Evolutionary conservation across 129 eudicot species (phyloP), one percentile per base, ranked within the genome.

Genomic region (Deinandra increscens): DNA sequence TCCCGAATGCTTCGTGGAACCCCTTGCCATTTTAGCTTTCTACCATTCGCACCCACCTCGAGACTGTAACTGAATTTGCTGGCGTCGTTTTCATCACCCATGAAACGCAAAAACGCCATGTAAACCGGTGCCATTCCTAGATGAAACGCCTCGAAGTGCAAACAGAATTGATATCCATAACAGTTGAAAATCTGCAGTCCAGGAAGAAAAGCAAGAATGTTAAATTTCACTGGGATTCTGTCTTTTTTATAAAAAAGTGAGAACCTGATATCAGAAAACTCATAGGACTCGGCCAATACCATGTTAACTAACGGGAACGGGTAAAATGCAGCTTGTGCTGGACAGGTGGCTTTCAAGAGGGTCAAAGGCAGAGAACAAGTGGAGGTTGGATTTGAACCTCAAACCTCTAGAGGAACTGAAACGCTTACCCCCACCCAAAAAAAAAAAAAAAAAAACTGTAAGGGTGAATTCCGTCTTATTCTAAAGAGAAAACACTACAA

Each of bases 71-170:
- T 74, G 74, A 86, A 86, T 76, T 78, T 86, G 66, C 80, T 78
- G 11, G 92, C 92, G 2, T 86, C 92, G 8, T 78, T 75, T 19
- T 86, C 92, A 13, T 83, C 86, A 9, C 92, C 92, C 92, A 86
- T 86, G 66, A 86, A 86, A 43, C 88, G 81, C 55, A 86, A 62
- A 68, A 86, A 86, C 64, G 88, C 88, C 83, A 86, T 86, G 82
- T 86, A 86, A 59, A 86, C 85, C 0, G 92, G 92, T 26, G 92
- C 88, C 78, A 64, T 64, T 18, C 88, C 84, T 48, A 83, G 36
- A 49, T 83, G 80, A 78, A 86, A 86, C 0, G 92, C 92, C 83
- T 86, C 92, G 34, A 83, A 86, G 74, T 86, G 92, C 86, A 86
- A 64, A 72, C 92, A 86, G 75, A 86, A 86, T 46, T 86, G 92